These are phyloP conservation scores for Tetragonia tetragonoides DNA, from an alignment of 148 eudicot genomes.

Conservation along the genomic window DNA sequence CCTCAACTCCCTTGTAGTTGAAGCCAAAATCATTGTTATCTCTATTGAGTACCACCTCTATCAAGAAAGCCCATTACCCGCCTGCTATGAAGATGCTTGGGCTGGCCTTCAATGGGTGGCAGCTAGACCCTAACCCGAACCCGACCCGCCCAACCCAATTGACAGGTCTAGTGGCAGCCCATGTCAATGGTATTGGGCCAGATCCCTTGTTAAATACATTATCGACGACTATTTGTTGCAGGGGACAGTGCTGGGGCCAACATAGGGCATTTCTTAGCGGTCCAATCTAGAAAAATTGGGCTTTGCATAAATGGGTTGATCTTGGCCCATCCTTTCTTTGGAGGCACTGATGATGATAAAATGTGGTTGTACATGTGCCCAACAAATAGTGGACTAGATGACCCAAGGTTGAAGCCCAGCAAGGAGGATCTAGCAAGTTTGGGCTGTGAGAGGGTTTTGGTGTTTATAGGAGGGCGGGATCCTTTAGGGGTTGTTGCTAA, in stretches of 20 bases:
- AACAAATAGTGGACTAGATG: conserved; percentile 28
- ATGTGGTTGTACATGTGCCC: conserved; percentile 33
- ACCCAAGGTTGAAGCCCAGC: conserved; percentile 38
- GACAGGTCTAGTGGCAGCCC: conserved; percentile 22
- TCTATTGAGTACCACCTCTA: conserved; percentile 36
- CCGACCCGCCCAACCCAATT: too few relatives aligned
- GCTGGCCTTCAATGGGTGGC: conserved; percentile 30
- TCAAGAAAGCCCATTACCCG: conserved; percentile 35
- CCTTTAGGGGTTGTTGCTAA: conserved; percentile 29
- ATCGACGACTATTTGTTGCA: conserved; percentile 24
- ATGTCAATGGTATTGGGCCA: conserved; percentile 19
- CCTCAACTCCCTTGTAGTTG: conserved; percentile 14
- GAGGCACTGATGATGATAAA: conserved; percentile 20
- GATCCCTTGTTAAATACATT: conserved; percentile 28
- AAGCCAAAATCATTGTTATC: conserved; percentile 17
- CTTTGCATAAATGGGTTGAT: conserved; percentile 21
- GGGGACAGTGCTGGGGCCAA: conserved; percentile 47
- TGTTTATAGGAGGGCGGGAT: conserved; percentile 41
- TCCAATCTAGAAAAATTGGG: conserved; percentile 18
- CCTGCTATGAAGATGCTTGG: conserved; percentile 40
- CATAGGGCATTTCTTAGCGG: conserved; percentile 34
- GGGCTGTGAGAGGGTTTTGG: conserved; percentile 32
- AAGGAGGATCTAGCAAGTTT: conserved; percentile 30
- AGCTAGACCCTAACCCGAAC: too few relatives aligned
- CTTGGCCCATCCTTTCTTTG: conserved; percentile 38